Percentiles rank a stretch among this genome's conserved stretches.
phyloP scores from a whole-genome alignment of 257 asterid genomes.

The Dorcoceras hygrometricum region DNA sequence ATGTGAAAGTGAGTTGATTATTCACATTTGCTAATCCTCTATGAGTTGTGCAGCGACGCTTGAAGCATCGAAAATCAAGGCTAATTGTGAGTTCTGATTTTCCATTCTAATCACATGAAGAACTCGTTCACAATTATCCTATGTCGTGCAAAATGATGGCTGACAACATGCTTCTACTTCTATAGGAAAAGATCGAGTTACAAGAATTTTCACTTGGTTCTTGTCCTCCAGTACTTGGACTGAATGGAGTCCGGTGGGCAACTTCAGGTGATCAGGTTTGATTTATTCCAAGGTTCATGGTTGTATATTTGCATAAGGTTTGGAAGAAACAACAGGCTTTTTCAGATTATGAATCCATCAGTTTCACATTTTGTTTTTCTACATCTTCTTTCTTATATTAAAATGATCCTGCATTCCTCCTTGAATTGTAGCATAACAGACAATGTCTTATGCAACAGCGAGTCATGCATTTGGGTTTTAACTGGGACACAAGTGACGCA shows the following conservation, averaged over 20 bases:
- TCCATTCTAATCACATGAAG: conserved; percentile 21
- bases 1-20: not conserved
- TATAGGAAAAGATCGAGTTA: conserved; percentile 85
- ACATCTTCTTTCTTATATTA: no score
- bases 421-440: conserved; percentile 14
- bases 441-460: conserved; percentile 46
- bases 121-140: conserved; percentile 7
- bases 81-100: conserved; percentile 65
- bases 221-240: conserved; percentile 77
- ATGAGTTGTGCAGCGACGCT: conserved; percentile 63
- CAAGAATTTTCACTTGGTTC: conserved; percentile 88
- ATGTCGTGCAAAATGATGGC: conserved; percentile 14
- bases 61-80: conserved; percentile 80
- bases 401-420: conserved; percentile 6
- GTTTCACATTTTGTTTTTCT: no score
- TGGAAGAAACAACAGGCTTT: not conserved
- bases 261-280: conserved; percentile 90
- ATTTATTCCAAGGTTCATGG: conserved; percentile 23
- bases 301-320: conserved; percentile 9
- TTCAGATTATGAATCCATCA: no score
- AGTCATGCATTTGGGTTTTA: conserved; percentile 71
- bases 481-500: conserved; percentile 83
- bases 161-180: conserved; percentile 15
- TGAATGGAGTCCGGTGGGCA: conserved; percentile 81
- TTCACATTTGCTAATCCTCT: not conserved